phyloP scores from a whole-genome alignment of 2,329 filamentous ascomycete species.

The Beauveria sp. region DNA sequence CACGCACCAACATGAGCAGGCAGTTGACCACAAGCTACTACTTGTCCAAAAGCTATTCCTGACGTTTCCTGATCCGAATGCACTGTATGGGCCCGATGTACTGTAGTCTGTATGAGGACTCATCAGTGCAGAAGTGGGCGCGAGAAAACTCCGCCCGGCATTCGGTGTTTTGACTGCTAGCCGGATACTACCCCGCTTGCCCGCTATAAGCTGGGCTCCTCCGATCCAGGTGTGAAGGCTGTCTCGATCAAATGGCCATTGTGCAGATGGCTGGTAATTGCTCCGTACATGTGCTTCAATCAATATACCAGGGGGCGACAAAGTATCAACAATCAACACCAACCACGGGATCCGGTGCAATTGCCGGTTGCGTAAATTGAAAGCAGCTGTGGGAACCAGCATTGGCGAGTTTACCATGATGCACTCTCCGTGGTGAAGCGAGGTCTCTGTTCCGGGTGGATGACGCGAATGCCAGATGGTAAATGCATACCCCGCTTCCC shows the following conservation, averaged over 20 bases:
- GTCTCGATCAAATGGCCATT: not conserved
- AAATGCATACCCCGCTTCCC: slow-evolving; percentile 1
- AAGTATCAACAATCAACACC: too few species aligned
- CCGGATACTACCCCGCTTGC: not conserved
- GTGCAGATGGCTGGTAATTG: not conserved
- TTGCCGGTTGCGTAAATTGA: not conserved
- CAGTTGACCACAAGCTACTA: too few species aligned
- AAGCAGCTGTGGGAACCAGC: not conserved
- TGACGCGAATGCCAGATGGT: not conserved
- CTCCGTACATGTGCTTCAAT: not conserved
- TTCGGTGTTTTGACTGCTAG: not conserved
- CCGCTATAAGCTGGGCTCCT: not conserved
- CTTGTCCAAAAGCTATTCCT: too few species aligned
- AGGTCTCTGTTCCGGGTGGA: not conserved
- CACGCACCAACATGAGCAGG: too few species aligned
- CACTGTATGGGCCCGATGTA: too few species aligned
- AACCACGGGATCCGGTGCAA: too few species aligned
- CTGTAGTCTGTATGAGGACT: too few species aligned
- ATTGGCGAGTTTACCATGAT: too few species aligned
- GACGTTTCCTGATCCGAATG: too few species aligned
- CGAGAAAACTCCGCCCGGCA: slow-evolving; percentile 2
- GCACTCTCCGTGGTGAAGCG: too few species aligned
- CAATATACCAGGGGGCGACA: not conserved
- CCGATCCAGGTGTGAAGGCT: not conserved
- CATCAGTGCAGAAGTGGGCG: not conserved